Conservation (phyloP, 1,139 yeast species). For the Diutina pseudorugosa region DNA sequence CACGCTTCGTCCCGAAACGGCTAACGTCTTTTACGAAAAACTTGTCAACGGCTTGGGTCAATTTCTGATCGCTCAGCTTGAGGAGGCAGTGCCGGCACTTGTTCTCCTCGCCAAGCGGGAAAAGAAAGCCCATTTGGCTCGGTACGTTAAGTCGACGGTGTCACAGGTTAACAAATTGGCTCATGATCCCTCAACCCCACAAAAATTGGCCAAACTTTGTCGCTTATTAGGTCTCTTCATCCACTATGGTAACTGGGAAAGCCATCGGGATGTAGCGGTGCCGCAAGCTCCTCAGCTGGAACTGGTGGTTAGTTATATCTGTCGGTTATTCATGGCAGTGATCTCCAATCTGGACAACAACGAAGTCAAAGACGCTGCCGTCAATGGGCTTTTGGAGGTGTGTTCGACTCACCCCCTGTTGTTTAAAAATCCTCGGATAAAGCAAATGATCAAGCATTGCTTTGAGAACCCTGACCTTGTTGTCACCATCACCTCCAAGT, state of each 20-base stretch:
- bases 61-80: neutral
- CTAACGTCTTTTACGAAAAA: neutral
- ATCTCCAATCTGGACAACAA: neutral
- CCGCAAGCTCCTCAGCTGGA: neutral
- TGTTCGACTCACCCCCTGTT: neutral
- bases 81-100: neutral
- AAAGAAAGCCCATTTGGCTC: neutral
- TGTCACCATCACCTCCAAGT: neutral
- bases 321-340: neutral
- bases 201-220: constrained; percentile 1
- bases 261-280: neutral
- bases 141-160: neutral
- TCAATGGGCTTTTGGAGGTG: neutral
- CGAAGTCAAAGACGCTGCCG: neutral
- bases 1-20: neutral
- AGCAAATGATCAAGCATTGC: neutral
- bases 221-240: neutral
- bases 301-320: neutral
- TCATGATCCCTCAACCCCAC: neutral
- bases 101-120: neutral
- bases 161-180: neutral
- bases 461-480: neutral
- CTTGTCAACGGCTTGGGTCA: neutral
- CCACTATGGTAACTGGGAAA: neutral
- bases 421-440: neutral